phyloP scores from a whole-genome alignment of 805 yeast species.

The Starmerella lactis-condensi region DNA sequence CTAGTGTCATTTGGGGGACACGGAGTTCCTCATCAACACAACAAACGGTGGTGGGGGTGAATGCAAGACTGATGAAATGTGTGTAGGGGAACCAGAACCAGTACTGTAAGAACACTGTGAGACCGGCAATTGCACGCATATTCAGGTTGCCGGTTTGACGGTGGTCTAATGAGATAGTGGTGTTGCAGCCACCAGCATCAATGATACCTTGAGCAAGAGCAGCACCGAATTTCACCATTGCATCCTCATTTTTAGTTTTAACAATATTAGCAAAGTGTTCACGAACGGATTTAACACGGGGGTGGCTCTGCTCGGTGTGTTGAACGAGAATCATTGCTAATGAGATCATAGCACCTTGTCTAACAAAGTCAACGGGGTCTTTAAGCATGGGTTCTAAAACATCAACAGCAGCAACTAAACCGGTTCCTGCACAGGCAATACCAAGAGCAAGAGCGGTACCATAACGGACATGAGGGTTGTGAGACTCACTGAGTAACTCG shows the following conservation, averaged over 20 bases:
- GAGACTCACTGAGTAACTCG: slow-evolving; percentile 78
- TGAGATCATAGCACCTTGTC: slow-evolving; percentile 93
- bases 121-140: slow-evolving; percentile 78
- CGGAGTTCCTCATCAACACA: slow-evolving; percentile 74
- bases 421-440: slow-evolving; percentile 91
- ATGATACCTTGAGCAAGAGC: slow-evolving; percentile 92
- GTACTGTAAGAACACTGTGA: slow-evolving; percentile 74
- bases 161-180: slow-evolving; percentile 81
- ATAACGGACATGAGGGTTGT: slow-evolving; percentile 94
- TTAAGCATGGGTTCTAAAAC: slow-evolving; percentile 81
- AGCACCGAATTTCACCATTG: slow-evolving; percentile 93
- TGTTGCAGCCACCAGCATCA: slow-evolving; percentile 97
- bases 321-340: slow-evolving; percentile 75
- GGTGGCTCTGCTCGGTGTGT: slow-evolving; percentile 61
- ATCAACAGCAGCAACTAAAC: slow-evolving; percentile 70
- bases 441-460: slow-evolving; percentile 97
- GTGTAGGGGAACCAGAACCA: slow-evolving; percentile 99
- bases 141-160: slow-evolving; percentile 76
- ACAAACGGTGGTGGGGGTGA: slow-evolving; percentile 76
- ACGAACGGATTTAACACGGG: slow-evolving; percentile 62
- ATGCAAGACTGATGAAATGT: slow-evolving; percentile 79
- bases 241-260: slow-evolving; percentile 81
- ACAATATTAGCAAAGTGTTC: slow-evolving; percentile 60
- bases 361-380: slow-evolving; percentile 90
- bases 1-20: slow-evolving; percentile 65